Evolutionary conservation across 805 yeast genomes (phyloP), one percentile per base, ranked within the genome.

Genomic region (Barnettozyma botsteinii): DNA sequence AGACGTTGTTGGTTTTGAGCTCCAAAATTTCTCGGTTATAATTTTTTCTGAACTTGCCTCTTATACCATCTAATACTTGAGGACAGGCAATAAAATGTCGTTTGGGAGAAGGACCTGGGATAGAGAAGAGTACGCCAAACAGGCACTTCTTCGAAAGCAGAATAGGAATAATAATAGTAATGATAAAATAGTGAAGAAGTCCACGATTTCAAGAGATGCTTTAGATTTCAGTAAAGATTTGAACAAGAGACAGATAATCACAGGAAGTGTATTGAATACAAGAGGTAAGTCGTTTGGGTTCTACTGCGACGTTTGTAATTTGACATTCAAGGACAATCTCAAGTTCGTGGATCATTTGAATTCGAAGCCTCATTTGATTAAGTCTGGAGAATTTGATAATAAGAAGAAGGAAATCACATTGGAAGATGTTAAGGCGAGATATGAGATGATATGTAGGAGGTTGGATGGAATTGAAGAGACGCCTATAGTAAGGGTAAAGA

Each of bases 301-400:
- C 61, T 74, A 74, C 51, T 93, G 98, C 61, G 84, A 81, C 10
- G 59, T 75, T 2, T 93, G 98, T 60, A 76, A 81, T 47, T 59
- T 85, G 42, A 81, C 91, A 2, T 91, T 77, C 62, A 79, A 87
- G 54, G 97, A 93, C 57, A 82, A 84, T 41, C 63, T 87, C 49
- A 83, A 87, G 46, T 78, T 79, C 56, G 70, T 86, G 4, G 94
- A 89, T 55, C 98, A 93, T 63, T 65, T 86, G 54, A 87, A 85
- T 54, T 77, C 87, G 27, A 79, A 78, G 26, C 80, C 73, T 45
- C 98, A 84, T 60, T 53, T 71, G 29, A 56, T 62, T 5, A 69
- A 66, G 42, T 67, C 71, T 41, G 72, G 67, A 31, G 64, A 63
- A 12, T 37, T 57, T 25, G 25, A 24, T 15, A 51, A 54, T 38